These are phyloP conservation scores for Haplosporangium sp. DNA, from an alignment of 371 early-diverging fungal species.

Conservation along the genomic window DNA sequence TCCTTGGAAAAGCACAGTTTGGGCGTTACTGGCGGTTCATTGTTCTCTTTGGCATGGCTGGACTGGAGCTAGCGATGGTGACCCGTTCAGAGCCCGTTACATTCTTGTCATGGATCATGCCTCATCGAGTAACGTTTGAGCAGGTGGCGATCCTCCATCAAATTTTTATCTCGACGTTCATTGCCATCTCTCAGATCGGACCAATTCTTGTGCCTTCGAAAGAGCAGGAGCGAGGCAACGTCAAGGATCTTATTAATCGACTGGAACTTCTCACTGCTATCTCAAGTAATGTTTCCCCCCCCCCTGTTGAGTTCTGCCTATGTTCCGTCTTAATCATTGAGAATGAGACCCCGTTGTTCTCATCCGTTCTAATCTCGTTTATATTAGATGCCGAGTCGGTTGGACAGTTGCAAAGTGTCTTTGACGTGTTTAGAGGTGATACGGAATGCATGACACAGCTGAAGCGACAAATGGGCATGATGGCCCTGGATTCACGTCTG, in stretches of 20 bases:
- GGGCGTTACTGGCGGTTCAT: constrained; percentile 72
- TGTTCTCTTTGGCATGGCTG: constrained; percentile 58
- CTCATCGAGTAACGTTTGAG: constrained; percentile 62
- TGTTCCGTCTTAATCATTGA: not conserved
- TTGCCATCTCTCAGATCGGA: constrained; percentile 70
- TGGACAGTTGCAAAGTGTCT: constrained; percentile 48
- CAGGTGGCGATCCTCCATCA: constrained; percentile 66
- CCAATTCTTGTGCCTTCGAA: constrained; percentile 63
- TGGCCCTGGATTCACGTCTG: constrained; percentile 61
- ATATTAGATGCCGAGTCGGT: constrained; percentile 57
- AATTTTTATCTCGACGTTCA: constrained; percentile 62
- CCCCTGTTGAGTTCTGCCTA: not conserved
- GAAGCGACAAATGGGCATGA: constrained; percentile 63
- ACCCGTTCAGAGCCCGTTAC: constrained; percentile 48
- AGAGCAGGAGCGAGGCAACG: constrained; percentile 35
- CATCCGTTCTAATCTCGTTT: not conserved
- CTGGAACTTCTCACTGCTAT: constrained; percentile 58
- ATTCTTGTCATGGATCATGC: constrained; percentile 47
- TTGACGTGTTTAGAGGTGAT: constrained; percentile 60
- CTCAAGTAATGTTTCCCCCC: constrained; percentile 17
- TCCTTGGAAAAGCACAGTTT: constrained; percentile 66
- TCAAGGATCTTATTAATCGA: constrained; percentile 45
- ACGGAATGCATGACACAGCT: constrained; percentile 51
- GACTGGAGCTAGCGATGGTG: constrained; percentile 61
- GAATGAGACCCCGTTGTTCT: not conserved